Evolutionary conservation across 768 basidiomycete genomes (phyloP).

Genomic region (Hygrocybe coccinea): DNA sequence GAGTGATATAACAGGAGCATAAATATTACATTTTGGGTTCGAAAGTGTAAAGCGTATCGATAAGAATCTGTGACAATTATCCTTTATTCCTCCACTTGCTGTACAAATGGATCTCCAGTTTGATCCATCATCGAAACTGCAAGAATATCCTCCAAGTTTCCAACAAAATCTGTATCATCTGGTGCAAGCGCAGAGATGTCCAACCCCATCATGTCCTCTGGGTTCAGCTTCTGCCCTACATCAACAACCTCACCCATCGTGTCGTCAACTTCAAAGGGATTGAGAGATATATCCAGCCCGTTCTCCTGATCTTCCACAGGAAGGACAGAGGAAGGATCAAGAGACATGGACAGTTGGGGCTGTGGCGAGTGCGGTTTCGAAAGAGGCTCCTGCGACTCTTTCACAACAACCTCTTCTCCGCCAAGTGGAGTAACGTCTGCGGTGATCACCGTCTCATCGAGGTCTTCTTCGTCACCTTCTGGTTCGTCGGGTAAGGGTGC

Average conservation of each 20-base stretch:
- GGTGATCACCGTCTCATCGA: conserved; percentile 48
- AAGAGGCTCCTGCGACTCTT: conserved; percentile 40
- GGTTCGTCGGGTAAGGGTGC: conserved; percentile 75
- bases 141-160: conserved; percentile 47
- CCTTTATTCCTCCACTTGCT: not conserved
- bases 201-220: conserved; percentile 43
- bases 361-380: conserved; percentile 63
- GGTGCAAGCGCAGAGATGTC: conserved; percentile 63
- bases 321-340: conserved; percentile 43
- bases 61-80: not conserved
- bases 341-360: conserved; percentile 45
- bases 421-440: conserved; percentile 29
- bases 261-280: conserved; percentile 41
- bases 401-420: conserved; percentile 28
- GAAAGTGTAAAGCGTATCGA: too few species aligned
- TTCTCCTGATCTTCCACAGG: conserved; percentile 38
- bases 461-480: conserved; percentile 73
- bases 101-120: conserved; percentile 55
- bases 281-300: conserved; percentile 52
- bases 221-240: conserved; percentile 34
- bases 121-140: conserved; percentile 60
- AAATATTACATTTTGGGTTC: too few species aligned
- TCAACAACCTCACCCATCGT: conserved; percentile 38
- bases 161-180: conserved; percentile 59
- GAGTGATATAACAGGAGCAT: too few species aligned